Conservation (phyloP, 306 rosid species). For the Acacia crassicarpa region DNA sequence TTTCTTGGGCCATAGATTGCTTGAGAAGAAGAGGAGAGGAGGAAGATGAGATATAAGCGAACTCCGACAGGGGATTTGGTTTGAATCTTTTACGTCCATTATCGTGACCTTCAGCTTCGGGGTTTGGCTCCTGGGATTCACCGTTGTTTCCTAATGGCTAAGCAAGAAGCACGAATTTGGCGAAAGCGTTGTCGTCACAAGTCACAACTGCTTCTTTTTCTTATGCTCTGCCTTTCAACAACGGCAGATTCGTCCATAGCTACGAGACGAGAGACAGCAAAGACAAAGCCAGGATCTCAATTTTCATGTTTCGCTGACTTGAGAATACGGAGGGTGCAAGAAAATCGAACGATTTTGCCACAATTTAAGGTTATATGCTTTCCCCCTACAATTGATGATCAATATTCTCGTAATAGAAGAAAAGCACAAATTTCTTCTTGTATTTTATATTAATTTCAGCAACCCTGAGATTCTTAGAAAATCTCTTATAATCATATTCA, state of each 20-base stretch:
- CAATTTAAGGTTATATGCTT: neutral
- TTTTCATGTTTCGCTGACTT: neutral
- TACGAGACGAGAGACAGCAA: neutral
- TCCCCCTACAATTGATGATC: neutral
- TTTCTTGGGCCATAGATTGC: neutral
- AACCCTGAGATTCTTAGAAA: neutral
- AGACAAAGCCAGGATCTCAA: neutral
- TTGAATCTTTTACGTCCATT: slow-evolving; percentile 27
- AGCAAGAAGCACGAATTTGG: slow-evolving; percentile 29
- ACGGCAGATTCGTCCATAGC: slow-evolving; percentile 15
- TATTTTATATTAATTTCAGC: neutral
- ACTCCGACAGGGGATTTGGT: slow-evolving; percentile 10
- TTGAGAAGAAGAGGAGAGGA: slow-evolving; percentile 14
- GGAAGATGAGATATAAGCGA: neutral
- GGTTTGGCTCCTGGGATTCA: neutral
- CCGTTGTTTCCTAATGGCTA: slow-evolving; percentile 19
- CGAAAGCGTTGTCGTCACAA: slow-evolving; percentile 26
- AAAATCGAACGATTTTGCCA: neutral
- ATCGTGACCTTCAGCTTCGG: slow-evolving; percentile 2
- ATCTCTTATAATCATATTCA: neutral
- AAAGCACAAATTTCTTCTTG: neutral
- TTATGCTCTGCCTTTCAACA: slow-evolving; percentile 2
- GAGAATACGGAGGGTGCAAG: neutral
- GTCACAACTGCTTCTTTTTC: slow-evolving; percentile 31
- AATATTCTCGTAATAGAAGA: neutral